phyloP scores from a whole-genome alignment of 2,329 filamentous ascomycete species.

The Bisporella sp. region DNA sequence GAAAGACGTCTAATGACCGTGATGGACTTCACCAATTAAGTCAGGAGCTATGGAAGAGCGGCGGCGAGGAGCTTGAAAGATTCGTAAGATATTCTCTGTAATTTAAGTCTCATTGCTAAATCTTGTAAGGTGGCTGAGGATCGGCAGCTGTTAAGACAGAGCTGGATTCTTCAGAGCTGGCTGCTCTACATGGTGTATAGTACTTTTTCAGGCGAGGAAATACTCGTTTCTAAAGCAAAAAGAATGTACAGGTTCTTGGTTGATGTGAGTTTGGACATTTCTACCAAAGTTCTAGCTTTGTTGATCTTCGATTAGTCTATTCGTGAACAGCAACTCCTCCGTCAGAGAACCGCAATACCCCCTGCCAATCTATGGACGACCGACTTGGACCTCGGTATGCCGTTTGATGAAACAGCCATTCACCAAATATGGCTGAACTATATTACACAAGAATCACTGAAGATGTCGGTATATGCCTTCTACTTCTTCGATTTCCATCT shows the following conservation, averaged over 20 bases:
- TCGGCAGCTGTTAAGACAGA: conserved; percentile 17
- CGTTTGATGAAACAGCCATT: conserved; percentile 7
- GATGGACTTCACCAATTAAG: background rate
- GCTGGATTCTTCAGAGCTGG: conserved; percentile 26
- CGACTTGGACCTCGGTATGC: background rate
- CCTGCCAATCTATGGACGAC: conserved; percentile 9
- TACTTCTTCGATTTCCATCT: conserved; percentile 26
- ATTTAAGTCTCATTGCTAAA: background rate
- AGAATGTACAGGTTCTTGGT: conserved; percentile 23
- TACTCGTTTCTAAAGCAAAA: conserved; percentile 20
- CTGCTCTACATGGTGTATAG: conserved; percentile 27
- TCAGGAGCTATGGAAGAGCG: conserved; percentile 2
- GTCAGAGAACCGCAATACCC: conserved; percentile 20
- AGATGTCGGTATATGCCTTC: conserved; percentile 25
- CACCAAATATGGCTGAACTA: conserved; percentile 22
- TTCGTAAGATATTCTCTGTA: background rate
- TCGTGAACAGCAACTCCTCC: conserved; percentile 22
- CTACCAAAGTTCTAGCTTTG: background rate
- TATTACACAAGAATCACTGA: conserved; percentile 26
- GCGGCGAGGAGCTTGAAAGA: background rate
- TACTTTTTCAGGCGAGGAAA: conserved; percentile 22
- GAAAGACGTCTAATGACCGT: background rate
- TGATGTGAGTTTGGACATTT: conserved; percentile 17
- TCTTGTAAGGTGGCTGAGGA: conserved; percentile 17
- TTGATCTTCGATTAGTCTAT: conserved; percentile 14